Evolutionary conservation across 2,329 filamentous ascomycete species (phyloP).

Genomic region (Tolypocladium pustulatum): DNA sequence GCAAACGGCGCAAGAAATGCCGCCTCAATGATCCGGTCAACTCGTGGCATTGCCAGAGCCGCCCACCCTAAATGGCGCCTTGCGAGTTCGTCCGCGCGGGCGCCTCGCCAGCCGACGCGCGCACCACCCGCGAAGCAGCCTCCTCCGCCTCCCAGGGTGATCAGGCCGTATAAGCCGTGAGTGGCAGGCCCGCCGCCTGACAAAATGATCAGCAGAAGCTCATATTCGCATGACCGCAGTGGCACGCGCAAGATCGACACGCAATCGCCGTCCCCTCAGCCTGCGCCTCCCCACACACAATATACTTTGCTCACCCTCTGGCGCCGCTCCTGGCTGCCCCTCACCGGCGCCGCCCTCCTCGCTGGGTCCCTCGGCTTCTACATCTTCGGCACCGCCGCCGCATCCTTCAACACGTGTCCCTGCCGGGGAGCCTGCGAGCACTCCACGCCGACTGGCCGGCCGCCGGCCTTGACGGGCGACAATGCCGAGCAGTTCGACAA

Average conservation of each 20-base stretch:
- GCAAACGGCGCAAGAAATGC: slow-evolving; percentile 4
- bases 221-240: not conserved
- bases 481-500: slow-evolving; percentile 47
- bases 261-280: slow-evolving; percentile 9
- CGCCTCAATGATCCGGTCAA: slow-evolving; percentile 17
- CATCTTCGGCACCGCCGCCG: slow-evolving; percentile 27
- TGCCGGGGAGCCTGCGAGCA: slow-evolving; percentile 19
- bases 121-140: not conserved
- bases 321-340: slow-evolving; percentile 29
- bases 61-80: slow-evolving; percentile 15
- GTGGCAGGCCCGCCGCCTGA: not conserved
- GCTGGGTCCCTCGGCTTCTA: slow-evolving; percentile 37
- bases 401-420: slow-evolving; percentile 18
- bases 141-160: slow-evolving; percentile 10
- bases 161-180: slow-evolving; percentile 20
- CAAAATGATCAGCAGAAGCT: not conserved
- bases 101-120: slow-evolving; percentile 9
- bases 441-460: slow-evolving; percentile 34
- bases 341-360: slow-evolving; percentile 35
- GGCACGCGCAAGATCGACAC: slow-evolving; percentile 1
- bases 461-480: slow-evolving; percentile 32
- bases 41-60: slow-evolving; percentile 14
- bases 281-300: slow-evolving; percentile 11
- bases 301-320: slow-evolving; percentile 24
- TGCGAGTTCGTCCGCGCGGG: slow-evolving; percentile 16